phyloP scores from a whole-genome alignment of 495 filamentous ascomycete species.

The Penicillium parvum region DNA sequence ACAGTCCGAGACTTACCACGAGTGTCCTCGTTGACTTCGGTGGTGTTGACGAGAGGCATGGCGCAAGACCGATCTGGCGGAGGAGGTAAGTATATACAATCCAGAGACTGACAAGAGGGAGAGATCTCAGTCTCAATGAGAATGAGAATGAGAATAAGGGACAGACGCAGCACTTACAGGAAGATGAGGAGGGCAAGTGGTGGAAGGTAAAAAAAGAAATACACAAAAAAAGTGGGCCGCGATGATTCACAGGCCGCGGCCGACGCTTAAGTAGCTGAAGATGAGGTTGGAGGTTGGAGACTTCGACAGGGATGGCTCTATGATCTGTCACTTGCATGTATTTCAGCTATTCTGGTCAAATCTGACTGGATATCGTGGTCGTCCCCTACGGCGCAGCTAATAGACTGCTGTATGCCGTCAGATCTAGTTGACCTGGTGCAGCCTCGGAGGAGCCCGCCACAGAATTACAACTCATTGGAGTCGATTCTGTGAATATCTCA shows the following conservation, averaged over 20 bases:
- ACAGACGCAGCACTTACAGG: background rate
- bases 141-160: background rate
- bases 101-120: background rate
- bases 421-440: background rate
- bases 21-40: constrained; percentile 50
- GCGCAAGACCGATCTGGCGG: constrained; percentile 10
- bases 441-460: no score
- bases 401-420: no score
- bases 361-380: background rate
- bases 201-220: constrained; percentile 2
- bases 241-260: constrained; percentile 6
- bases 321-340: background rate
- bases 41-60: constrained; percentile 49
- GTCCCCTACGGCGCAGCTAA: no score
- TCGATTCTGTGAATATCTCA: no score
- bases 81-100: background rate
- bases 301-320: background rate
- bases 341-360: no score
- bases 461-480: no score
- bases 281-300: no score
- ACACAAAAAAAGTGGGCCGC: constrained; percentile 8
- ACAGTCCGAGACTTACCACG: constrained; percentile 35
- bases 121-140: no score
- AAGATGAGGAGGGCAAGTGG: background rate
- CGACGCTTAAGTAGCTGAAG: no score